These are phyloP conservation scores for Colletotrichum sp. DNA, from an alignment of 2,329 filamentous ascomycete species.

Conservation along the genomic window DNA sequence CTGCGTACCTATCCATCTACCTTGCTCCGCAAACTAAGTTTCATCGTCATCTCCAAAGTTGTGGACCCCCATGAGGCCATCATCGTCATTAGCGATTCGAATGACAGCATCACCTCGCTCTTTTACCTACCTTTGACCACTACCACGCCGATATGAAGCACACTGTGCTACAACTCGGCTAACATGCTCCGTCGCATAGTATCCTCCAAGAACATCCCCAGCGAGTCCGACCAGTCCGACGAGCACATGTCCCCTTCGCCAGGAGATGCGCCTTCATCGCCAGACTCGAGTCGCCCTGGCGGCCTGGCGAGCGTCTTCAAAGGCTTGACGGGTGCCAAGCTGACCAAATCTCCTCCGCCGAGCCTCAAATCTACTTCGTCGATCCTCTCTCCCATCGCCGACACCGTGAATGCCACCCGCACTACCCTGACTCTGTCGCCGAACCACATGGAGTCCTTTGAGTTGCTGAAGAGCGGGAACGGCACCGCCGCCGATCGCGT, in stretches of 20 bases:
- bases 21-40: background rate
- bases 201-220: background rate
- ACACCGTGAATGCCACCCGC: conserved; percentile 49
- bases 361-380: conserved; percentile 43
- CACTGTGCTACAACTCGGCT: background rate
- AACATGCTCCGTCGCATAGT: conserved; percentile 22
- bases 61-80: background rate
- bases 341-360: conserved; percentile 54
- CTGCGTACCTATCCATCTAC: background rate
- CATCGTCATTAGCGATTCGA: background rate
- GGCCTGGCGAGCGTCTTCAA: conserved; percentile 69
- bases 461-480: conserved; percentile 51
- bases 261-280: conserved; percentile 60
- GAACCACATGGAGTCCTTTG: conserved; percentile 59
- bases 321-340: conserved; percentile 61
- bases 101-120: conserved; percentile 4
- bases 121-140: background rate
- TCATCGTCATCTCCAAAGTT: background rate
- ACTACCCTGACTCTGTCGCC: conserved; percentile 49
- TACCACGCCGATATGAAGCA: conserved; percentile 4
- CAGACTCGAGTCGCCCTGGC: conserved; percentile 59
- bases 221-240: conserved; percentile 26
- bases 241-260: conserved; percentile 65
- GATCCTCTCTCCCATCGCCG: conserved; percentile 42
- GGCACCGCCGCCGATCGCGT: conserved; percentile 59